These are phyloP conservation scores for Scenedesmus sp. DNA, from an alignment of 163 green algal genomes.

Conservation along the genomic window DNA sequence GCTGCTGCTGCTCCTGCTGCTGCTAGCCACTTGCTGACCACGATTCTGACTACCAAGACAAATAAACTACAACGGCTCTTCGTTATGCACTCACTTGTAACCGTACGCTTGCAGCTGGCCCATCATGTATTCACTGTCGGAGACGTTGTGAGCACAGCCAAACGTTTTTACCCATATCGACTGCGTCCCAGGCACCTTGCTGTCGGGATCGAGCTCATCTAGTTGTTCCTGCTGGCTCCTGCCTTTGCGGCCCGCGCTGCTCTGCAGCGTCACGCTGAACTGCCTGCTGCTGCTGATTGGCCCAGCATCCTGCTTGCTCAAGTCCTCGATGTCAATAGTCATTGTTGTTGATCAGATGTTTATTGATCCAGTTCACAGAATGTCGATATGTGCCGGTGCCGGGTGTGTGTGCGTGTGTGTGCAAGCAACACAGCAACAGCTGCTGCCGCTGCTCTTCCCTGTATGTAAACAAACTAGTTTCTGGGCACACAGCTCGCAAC, in stretches of 20 bases:
- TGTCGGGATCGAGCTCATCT: background rate
- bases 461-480: background rate
- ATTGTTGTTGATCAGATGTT: background rate
- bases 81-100: constrained; percentile 71
- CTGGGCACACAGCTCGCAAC: background rate
- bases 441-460: background rate
- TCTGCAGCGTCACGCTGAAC: background rate
- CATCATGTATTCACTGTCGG: constrained; percentile 92
- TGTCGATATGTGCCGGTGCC: background rate
- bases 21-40: background rate
- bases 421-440: background rate
- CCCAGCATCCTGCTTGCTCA: constrained; percentile 14
- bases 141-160: constrained; percentile 90
- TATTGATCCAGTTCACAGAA: background rate
- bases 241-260: background rate
- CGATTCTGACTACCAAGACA: background rate
- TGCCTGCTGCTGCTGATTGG: background rate
- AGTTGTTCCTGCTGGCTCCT: background rate
- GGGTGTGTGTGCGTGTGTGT: too few relatives aligned
- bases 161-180: constrained; percentile 89
- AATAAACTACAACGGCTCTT: background rate
- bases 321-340: constrained; percentile 42
- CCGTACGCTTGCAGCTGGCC: constrained; percentile 88
- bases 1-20: background rate
- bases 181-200: constrained; percentile 73